Evolutionary conservation across 1,284 basidiomycete species (phyloP), one percentile per base, ranked within the genome.

Genomic region (Schizophyllum commune): DNA sequence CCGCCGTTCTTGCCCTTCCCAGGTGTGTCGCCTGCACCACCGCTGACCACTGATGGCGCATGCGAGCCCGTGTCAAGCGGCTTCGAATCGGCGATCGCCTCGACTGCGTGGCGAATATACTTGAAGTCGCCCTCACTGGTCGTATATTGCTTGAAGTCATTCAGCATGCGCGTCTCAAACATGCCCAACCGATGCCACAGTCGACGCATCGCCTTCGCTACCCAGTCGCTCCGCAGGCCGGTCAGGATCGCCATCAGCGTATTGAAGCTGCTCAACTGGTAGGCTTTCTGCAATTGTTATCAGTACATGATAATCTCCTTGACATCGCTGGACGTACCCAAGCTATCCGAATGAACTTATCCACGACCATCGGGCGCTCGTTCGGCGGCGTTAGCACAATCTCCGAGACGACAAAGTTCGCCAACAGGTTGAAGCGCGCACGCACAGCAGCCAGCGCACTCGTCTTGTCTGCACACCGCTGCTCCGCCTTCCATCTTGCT

Each of bases 351-450:
- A 96, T 89, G 69, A 96, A 88, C 75, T 94, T 95, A 63, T 78
- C 79, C 60, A 92, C 82, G 32, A 96, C 75, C 54, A 80, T 69
- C 17, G 81, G 83, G 19, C 94, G 80, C 64, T 93, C 88, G 60
- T 77, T 74, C 9, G 85, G 85, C 32, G 80, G 81, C 1, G 89
- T 87, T 61, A 89, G 73, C 52, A 90, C 81, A 61, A 94, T 82
- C 74, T 95, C 93, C 20, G 90, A 89, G 17, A 86, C 79, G 5
- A 91, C 85, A 71, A 94, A 96, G 68, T 90, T 90, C 5, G 88
- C 87, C 68, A 93, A 84, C 60, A 96, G 75, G 69, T 95, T 94
- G 77, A 96, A 96, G 27, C 94, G 83, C 17, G 89, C 90, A n/a
- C 93, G 84, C 32, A 94, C 83, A 34, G 87, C 88, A 4, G 83